phyloP scores from a whole-genome alignment of 2,329 filamentous ascomycete species.

The Talaromyces islandicus region DNA sequence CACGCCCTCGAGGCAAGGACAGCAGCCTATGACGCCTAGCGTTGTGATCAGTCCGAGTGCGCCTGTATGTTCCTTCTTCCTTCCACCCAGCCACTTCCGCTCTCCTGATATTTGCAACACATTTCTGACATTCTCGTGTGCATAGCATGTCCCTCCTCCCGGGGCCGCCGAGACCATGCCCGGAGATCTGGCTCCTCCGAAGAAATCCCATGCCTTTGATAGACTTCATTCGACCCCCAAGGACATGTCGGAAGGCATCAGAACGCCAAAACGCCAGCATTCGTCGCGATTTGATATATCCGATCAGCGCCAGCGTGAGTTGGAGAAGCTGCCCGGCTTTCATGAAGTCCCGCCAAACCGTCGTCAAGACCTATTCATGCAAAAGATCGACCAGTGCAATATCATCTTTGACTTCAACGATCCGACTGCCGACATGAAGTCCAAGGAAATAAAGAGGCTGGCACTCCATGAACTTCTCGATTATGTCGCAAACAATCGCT shows the following conservation, averaged over 20 bases:
- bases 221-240: slow-evolving; percentile 89
- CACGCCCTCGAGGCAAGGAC: slow-evolving; percentile 59
- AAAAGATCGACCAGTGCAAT: slow-evolving; percentile 99
- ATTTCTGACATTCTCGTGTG: not conserved
- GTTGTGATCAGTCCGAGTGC: slow-evolving; percentile 93
- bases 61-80: slow-evolving; percentile 57
- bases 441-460: slow-evolving; percentile 97
- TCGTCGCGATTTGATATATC: slow-evolving; percentile 98
- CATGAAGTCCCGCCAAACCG: slow-evolving; percentile 95
- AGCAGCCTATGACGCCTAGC: slow-evolving; percentile 65
- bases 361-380: slow-evolving; percentile 96
- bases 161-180: slow-evolving; percentile 97
- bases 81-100: not conserved
- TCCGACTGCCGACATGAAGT: slow-evolving; percentile 97
- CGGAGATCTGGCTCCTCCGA: slow-evolving; percentile 89
- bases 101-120: not conserved
- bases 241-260: slow-evolving; percentile 89
- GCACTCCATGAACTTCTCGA: slow-evolving; percentile 93
- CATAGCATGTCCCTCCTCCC: slow-evolving; percentile 81
- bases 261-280: slow-evolving; percentile 93
- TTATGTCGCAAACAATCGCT: slow-evolving; percentile 96
- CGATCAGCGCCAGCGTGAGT: slow-evolving; percentile 76
- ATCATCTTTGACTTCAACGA: slow-evolving; percentile 99
- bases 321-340: slow-evolving; percentile 96
- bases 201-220: slow-evolving; percentile 87